Percentiles rank a stretch among this genome's conserved stretches.
These are phyloP conservation scores for Scytalidium sp. DNA, from an alignment of 2,329 filamentous ascomycete genomes.

Conservation along the genomic window DNA sequence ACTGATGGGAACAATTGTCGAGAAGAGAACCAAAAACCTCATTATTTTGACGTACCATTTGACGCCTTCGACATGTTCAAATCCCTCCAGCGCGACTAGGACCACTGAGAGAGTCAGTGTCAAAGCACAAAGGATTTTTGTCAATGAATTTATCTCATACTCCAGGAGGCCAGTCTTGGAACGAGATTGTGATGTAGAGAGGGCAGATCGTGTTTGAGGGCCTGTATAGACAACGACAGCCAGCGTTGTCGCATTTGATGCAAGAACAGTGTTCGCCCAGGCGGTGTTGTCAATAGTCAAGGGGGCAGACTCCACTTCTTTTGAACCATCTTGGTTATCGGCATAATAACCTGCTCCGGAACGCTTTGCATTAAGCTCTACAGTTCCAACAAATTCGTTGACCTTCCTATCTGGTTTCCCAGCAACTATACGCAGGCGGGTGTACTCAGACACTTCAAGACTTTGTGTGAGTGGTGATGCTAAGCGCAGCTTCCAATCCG, in stretches of 20 bases:
- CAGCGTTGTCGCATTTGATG: constrained; percentile 84
- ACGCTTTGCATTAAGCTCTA: constrained; percentile 66
- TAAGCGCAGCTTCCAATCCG: constrained; percentile 94
- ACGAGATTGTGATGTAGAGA: constrained; percentile 87
- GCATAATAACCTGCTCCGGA: constrained; percentile 43
- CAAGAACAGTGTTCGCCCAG: constrained; percentile 97
- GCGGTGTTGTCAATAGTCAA: constrained; percentile 96
- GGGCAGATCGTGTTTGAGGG: constrained; percentile 85
- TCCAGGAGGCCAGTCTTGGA: constrained; percentile 94
- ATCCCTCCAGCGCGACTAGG: constrained; percentile 83
- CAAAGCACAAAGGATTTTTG: constrained; percentile 89
- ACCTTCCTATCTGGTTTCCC: constrained; percentile 92
- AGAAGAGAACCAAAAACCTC: constrained; percentile 97
- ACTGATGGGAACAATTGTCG: constrained; percentile 98
- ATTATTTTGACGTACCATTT: constrained; percentile 96
- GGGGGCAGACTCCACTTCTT: constrained; percentile 57
- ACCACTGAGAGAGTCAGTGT: constrained; percentile 84
- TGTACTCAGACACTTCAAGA: constrained; percentile 70
- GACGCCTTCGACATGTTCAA: constrained; percentile 62
- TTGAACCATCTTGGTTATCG: constrained; percentile 27
- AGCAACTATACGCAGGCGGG: constrained; percentile 68
- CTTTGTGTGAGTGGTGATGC: constrained; percentile 83
- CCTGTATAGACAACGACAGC: constrained; percentile 95
- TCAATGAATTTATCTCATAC: constrained; percentile 94
- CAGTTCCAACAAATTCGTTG: constrained; percentile 89